Evolutionary conservation across 805 yeast genomes (phyloP).

Genomic region (Wickerhamomyces hampshirensis): DNA sequence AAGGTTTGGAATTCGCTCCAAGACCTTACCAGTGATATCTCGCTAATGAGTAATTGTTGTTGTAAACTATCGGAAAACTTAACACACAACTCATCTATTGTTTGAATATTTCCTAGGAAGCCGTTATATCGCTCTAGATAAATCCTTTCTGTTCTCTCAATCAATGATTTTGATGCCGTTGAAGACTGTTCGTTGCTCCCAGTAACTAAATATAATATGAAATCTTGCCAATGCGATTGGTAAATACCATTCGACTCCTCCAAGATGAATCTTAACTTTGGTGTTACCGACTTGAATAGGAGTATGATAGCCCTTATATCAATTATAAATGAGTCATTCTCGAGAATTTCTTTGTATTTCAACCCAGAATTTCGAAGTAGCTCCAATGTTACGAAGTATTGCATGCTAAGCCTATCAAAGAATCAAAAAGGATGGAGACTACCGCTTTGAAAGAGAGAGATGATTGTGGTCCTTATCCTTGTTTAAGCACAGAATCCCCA

Average conservation of each 20-base stretch:
- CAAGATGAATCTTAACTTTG: conserved; percentile 5
- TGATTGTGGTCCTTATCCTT: too few relatives aligned
- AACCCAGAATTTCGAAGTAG: not conserved
- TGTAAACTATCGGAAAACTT: conserved; percentile 10
- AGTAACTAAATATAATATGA: too few relatives aligned
- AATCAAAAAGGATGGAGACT: too few relatives aligned
- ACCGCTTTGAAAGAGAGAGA: too few relatives aligned
- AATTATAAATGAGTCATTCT: conserved; percentile 6
- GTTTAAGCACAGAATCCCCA: too few relatives aligned
- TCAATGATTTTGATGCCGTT: not conserved
- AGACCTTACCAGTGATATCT: not conserved
- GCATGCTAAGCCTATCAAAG: too few relatives aligned
- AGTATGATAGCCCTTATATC: conserved; percentile 8
- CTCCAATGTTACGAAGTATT: not conserved
- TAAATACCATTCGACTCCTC: not conserved
- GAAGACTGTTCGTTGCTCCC: too few relatives aligned
- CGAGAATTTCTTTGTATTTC: conserved; percentile 6
- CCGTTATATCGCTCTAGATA: not conserved
- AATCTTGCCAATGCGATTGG: not conserved
- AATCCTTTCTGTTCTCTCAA: not conserved
- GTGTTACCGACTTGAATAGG: conserved; percentile 12
- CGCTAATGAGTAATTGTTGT: conserved; percentile 6
- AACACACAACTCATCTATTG: not conserved
- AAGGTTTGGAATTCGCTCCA: not conserved
- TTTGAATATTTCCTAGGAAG: not conserved